Evolutionary conservation across 768 basidiomycete genomes (phyloP).

Genomic region (Candolleomyces efflorescens): DNA sequence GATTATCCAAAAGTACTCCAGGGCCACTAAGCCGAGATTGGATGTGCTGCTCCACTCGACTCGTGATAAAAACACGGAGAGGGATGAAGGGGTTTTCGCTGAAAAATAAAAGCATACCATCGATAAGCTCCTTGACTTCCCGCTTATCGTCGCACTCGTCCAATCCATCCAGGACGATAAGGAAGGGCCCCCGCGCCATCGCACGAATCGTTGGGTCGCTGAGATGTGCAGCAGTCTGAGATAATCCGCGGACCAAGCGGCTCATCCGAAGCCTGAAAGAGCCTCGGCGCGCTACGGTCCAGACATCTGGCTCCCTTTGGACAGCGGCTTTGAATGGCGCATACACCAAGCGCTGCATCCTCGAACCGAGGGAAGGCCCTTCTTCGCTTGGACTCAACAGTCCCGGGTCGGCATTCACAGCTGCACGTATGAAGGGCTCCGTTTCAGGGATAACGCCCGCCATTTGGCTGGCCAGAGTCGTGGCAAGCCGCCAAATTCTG

Average conservation of each 20-base stretch:
- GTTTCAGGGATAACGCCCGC: not conserved
- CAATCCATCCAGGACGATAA: not conserved
- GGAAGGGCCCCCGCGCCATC: not conserved
- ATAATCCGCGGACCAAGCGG: too few relatives aligned
- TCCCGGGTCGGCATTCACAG: not conserved
- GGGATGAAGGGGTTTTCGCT: not conserved
- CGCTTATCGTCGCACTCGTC: not conserved
- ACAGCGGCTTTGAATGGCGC: not conserved
- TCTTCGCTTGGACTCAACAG: not conserved
- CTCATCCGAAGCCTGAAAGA: too few relatives aligned
- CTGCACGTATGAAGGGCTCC: not conserved
- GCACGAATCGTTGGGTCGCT: not conserved
- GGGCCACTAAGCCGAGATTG: not conserved
- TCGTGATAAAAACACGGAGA: not conserved
- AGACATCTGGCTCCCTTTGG: not conserved
- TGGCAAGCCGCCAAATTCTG: not conserved
- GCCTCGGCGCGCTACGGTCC: too few relatives aligned
- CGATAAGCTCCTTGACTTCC: not conserved
- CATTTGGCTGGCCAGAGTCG: constrained; percentile 9
- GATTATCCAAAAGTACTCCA: not conserved
- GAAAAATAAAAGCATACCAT: not conserved
- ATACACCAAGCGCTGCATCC: not conserved
- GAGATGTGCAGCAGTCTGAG: too few relatives aligned
- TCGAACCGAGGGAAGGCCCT: not conserved
- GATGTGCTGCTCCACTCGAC: not conserved